Evolutionary conservation across 148 eudicot species (phyloP).

Genomic region (Selenicereus undatus): DNA sequence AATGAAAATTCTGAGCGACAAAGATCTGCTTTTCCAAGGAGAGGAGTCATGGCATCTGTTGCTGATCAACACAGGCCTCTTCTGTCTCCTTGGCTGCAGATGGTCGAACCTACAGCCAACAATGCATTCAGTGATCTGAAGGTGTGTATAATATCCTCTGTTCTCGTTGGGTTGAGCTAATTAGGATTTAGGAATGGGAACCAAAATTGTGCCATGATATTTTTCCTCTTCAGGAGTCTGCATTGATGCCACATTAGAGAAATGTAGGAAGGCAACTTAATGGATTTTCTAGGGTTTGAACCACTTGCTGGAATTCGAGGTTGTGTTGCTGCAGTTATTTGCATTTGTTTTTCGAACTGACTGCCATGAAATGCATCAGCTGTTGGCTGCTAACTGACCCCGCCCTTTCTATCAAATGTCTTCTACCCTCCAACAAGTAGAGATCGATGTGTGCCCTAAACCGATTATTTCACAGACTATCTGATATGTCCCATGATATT

Average conservation of each 20-base stretch:
- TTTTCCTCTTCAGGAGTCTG: background rate
- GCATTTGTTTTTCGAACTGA: background rate
- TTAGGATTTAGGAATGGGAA: background rate
- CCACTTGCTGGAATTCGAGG: background rate
- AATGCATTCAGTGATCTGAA: slow-evolving; percentile 32
- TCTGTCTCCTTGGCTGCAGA: slow-evolving; percentile 56
- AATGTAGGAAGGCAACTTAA: background rate
- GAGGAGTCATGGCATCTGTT: slow-evolving; percentile 34
- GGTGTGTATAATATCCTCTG: slow-evolving; percentile 37
- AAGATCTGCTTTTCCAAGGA: slow-evolving; percentile 35
- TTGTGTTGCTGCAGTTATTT: background rate
- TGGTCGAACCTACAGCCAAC: slow-evolving; percentile 29
- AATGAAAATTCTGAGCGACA: slow-evolving; percentile 51
- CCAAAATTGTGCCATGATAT: background rate
- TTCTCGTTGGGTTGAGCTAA: background rate
- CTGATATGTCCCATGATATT: background rate
- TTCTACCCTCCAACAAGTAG: too few species aligned
- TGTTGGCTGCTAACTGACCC: too few species aligned
- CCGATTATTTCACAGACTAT: background rate
- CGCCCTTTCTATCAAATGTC: too few species aligned
- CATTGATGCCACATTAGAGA: background rate
- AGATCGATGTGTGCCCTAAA: background rate
- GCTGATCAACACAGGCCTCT: slow-evolving; percentile 41
- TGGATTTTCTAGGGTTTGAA: slow-evolving; percentile 3
- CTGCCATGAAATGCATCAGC: background rate